Conservation (phyloP, 2,329 filamentous ascomycete species). For the Talaromyces sp. region DNA sequence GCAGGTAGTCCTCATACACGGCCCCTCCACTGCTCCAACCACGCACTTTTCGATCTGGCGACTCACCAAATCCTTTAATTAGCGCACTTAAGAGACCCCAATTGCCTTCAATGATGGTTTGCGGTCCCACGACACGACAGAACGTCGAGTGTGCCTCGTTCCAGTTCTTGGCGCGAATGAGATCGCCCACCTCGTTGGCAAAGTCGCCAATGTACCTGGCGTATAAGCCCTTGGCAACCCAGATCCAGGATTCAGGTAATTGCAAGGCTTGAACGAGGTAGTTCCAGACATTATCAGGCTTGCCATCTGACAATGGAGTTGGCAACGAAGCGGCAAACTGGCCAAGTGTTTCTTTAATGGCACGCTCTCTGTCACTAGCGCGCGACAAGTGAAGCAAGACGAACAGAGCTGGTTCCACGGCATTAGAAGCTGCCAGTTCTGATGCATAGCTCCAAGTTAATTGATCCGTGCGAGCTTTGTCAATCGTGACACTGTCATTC, state of each 20-base stretch:
- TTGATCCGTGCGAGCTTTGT: slow-evolving; percentile 62
- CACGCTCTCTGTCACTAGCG: slow-evolving; percentile 59
- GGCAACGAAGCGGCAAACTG: slow-evolving; percentile 66
- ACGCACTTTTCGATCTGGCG: slow-evolving; percentile 58
- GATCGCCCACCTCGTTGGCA: slow-evolving; percentile 69
- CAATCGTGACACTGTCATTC: slow-evolving; percentile 52
- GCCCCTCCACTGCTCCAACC: slow-evolving; percentile 68
- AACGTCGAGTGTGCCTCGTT: slow-evolving; percentile 82
- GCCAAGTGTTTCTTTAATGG: slow-evolving; percentile 70
- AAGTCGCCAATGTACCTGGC: slow-evolving; percentile 71
- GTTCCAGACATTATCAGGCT: slow-evolving; percentile 49
- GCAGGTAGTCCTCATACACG: slow-evolving; percentile 66
- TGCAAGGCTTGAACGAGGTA: slow-evolving; percentile 63
- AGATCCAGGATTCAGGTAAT: slow-evolving; percentile 76
- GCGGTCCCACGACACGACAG: slow-evolving; percentile 73
- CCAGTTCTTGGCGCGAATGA: slow-evolving; percentile 73
- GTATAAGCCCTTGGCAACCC: slow-evolving; percentile 79
- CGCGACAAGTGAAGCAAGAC: slow-evolving; percentile 73
- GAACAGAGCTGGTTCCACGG: slow-evolving; percentile 70
- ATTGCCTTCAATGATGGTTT: slow-evolving; percentile 76
- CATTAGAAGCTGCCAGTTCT: slow-evolving; percentile 52
- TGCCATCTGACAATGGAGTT: slow-evolving; percentile 51
- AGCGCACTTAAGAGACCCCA: slow-evolving; percentile 67
- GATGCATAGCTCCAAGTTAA: slow-evolving; percentile 61
- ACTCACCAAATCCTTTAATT: slow-evolving; percentile 66